Evolutionary conservation across 495 filamentous ascomycete species (phyloP).

Genomic region (Saxophila tyrrhenica): DNA sequence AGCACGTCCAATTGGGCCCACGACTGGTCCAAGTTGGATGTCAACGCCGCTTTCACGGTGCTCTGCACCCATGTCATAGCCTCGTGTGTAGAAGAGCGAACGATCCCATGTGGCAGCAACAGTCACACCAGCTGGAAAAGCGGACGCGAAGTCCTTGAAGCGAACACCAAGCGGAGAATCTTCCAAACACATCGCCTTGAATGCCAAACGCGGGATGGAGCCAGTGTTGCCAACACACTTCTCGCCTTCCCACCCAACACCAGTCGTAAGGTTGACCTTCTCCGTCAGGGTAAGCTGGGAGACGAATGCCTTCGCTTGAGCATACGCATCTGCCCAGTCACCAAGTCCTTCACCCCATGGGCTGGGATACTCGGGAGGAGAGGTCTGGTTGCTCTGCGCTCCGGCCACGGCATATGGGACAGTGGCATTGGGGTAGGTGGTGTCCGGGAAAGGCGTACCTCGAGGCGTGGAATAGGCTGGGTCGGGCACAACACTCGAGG

Average conservation of each 20-base stretch:
- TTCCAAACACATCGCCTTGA: conserved; percentile 75
- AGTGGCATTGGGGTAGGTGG: conserved; percentile 15
- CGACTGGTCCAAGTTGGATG: conserved; percentile 77
- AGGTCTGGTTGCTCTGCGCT: conserved; percentile 22
- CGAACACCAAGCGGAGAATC: conserved; percentile 83
- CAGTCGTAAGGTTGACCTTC: conserved; percentile 89
- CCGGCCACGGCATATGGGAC: conserved; percentile 17
- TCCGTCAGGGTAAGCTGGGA: conserved; percentile 72
- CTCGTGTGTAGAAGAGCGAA: conserved; percentile 26
- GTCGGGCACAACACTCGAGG: not conserved
- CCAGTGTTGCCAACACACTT: conserved; percentile 73
- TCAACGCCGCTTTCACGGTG: conserved; percentile 44
- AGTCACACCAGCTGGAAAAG: conserved; percentile 31
- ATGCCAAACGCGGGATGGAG: conserved; percentile 61
- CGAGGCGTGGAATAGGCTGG: not conserved
- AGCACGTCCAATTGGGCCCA: conserved; percentile 56
- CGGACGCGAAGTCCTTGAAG: conserved; percentile 32
- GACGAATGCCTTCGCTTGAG: conserved; percentile 66
- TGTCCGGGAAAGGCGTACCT: conserved; percentile 17
- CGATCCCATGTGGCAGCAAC: conserved; percentile 34
- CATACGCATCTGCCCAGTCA: conserved; percentile 70
- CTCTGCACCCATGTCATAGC: conserved; percentile 31
- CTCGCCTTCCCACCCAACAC: conserved; percentile 67
- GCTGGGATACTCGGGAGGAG: conserved; percentile 67
- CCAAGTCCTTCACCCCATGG: conserved; percentile 66